Evolutionary conservation across 2,329 filamentous ascomycete genomes (phyloP).

Genomic region (Ambrosiella xylebori): DNA sequence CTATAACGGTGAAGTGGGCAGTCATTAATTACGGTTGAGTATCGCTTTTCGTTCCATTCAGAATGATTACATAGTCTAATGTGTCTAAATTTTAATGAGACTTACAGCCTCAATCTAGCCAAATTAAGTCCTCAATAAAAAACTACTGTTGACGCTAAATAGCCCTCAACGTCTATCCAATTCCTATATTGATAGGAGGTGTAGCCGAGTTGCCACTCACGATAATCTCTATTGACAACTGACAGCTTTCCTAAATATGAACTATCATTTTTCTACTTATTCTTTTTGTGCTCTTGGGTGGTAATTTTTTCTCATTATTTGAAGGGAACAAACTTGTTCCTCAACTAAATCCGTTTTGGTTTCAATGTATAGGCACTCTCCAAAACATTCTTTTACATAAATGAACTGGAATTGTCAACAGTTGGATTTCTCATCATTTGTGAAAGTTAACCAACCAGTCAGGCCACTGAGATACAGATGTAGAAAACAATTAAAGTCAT

Average conservation of each 20-base stretch:
- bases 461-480: background rate
- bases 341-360: background rate
- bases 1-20: no score
- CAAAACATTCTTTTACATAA: background rate
- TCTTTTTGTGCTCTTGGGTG: background rate
- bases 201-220: no score
- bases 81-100: no score
- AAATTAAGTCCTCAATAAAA: no score
- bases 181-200: no score
- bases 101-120: no score
- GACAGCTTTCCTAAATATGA: background rate
- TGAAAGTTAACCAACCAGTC: background rate
- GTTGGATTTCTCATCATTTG: background rate
- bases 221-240: no score
- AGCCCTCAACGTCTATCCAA: no score
- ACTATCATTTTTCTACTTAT: background rate
- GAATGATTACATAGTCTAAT: no score
- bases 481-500: background rate
- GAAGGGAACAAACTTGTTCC: background rate
- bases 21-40: no score
- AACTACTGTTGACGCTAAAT: no score
- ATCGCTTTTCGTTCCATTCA: no score
- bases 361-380: background rate
- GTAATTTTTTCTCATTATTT: background rate
- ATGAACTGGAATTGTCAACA: background rate